Conservation (phyloP, 2,329 filamentous ascomycete species). For the Fusarium secorum region DNA sequence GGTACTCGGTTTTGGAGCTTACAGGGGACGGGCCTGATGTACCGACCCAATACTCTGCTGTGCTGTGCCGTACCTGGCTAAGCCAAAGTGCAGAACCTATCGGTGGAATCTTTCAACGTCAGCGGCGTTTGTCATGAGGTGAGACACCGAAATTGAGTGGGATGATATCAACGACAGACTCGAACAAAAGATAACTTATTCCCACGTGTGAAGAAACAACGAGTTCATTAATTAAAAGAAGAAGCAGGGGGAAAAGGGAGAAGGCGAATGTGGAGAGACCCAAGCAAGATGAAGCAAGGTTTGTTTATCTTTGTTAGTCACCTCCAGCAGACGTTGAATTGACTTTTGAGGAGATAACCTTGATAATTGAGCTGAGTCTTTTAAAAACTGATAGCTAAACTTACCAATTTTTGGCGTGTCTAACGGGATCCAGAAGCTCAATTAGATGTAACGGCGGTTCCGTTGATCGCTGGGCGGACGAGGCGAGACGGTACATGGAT, state of each 20-base stretch:
- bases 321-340: neutral
- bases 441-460: neutral
- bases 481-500: constrained; percentile 11
- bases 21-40: constrained; percentile 4
- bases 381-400: neutral
- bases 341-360: neutral
- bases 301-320: neutral
- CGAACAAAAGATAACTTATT: neutral
- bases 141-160: neutral
- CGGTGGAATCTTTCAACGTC: constrained; percentile 15
- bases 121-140: constrained; percentile 21
- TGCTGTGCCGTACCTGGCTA: constrained; percentile 16
- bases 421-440: constrained; percentile 18
- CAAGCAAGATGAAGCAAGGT: neutral
- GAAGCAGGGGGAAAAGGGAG: neutral
- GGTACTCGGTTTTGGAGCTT: constrained; percentile 22
- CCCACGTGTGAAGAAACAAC: neutral
- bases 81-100: neutral
- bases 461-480: neutral
- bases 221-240: neutral
- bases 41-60: neutral
- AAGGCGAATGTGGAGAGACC: constrained; percentile 3
- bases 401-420: neutral
- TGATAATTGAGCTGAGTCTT: neutral
- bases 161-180: neutral